Base-by-base conservation (phyloP, 768 basidiomycete species). In the Mycena albidolilacea region DNA sequence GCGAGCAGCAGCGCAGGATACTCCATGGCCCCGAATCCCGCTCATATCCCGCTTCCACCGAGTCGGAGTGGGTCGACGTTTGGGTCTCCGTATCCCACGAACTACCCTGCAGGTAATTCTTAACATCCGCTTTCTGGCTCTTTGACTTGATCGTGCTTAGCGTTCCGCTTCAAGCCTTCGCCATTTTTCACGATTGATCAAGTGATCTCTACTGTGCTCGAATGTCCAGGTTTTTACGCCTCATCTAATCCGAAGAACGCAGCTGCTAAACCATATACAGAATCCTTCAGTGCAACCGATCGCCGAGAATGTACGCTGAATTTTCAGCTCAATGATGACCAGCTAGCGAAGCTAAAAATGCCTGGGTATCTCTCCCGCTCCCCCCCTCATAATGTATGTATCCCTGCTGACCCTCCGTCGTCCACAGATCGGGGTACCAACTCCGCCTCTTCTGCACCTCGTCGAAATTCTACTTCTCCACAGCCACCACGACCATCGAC, bases 371-470 rank as follows among this genome's bases (percentile, higher is more conserved):
- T 44, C 6, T 35, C n/a, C 23, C 23, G 15, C 43, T 12, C 35
- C 14, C 62, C 39, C 7, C 44, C 19, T 21, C 38, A n/a, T 21
- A 5, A 6, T 17, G 19, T 38, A 41, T 39, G 2, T 19, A 11
- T 11, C 10, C n/a, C 0, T 14, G 21, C 39, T 59, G 5, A 58
- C 12, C 7, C 59, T 10, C 19, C 12, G 5, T 44, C 37, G 0
- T 44, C 15, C 44, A 5, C 73, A 90, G 88, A 19, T 72, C 85
- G 19, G 85, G 85, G 62, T 89, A 89, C 78, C 90, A 92, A 79
- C 82, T 92, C 54, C 88, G 92, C 19, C 80, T 92, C 11, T 92
- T 88, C 81, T 92, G 91, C 82, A 92, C 91, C 5, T 89, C 89
- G 14, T 90, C 86, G 59, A 85, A 86, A 59, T 89, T 85, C 79